Base-by-base conservation (phyloP, 1,284 basidiomycete species). In the Apiotrichum brassicae region DNA sequence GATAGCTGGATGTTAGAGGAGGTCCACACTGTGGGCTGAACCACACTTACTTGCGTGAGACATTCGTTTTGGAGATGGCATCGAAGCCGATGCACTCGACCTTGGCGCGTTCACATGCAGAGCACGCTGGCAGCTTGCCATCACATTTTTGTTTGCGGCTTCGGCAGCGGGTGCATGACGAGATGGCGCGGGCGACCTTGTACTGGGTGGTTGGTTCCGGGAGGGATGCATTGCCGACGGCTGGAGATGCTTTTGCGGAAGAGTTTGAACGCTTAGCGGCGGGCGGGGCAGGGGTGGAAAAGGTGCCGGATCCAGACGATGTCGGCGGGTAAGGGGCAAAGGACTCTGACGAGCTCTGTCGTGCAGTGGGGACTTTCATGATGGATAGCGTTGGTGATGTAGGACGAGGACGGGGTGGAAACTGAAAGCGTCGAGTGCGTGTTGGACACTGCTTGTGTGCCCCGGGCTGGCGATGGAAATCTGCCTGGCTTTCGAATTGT, bases 61-160 rank as follows among this genome's bases (percentile, higher is more conserved):
- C 66, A 50, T 75, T 75, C n/a, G 71, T 72, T 58, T 75, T 75
- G 30, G 64, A 68, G 32, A 75, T 73, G 5, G 73, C 73, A 47
- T 75, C 73, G 55, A 75, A 74, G 13, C 73, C 73, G 19, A 75
- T 71, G 59, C 73, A 75, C 48, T 75, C 73, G n/a, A 75, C 73
- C 42, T 73, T 72, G 32, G 73, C 73, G 35, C 71, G 56, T 34
- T 70, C 62, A 35, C 68, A 71, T 35, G 66, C 67, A 33, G 58
- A 62, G 58, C 73, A 75, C 12, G 72, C 72, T 6, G 73, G 73
- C 11, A 75, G 59, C 49, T 74, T 73, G 6, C 73, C 73, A 58
- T 75, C 73, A 53, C 73, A 75, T 60, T 74, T 70, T 43, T 68
- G 66, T 46, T 75, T 75, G 43, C 73, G 57, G 16, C 60, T 62